Evolutionary conservation across 768 basidiomycete genomes (phyloP), one percentile per base, ranked within the genome.

Genomic region (Agaricus sinodeliciosus): DNA sequence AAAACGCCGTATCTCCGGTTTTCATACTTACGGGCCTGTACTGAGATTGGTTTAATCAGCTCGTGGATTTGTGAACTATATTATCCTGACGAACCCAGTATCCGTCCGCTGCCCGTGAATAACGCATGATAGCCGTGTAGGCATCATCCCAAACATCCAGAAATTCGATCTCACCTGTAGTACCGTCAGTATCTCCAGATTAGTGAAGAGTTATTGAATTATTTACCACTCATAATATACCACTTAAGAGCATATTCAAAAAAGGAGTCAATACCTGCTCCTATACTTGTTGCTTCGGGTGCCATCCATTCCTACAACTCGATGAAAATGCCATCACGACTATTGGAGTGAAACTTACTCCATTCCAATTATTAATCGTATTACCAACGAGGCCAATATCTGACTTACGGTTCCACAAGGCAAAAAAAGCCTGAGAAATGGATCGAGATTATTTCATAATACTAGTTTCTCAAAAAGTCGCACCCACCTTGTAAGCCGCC

Each of bases 221-320:
- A 64, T 64, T 34, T 58, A 86, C 87, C 86, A 60, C 88, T 91
- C 62, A 93, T 62, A 37, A 95, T 84, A 63, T 94, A 93, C 83
- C 91, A 92, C 62, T 94, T 94, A 41, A 94, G 67, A 9, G 92
- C 89, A 66, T 94, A 94, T 64, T 99, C 96, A 63, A 88, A 94
- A 65, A 95, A 96, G 3, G 90, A 93, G 65, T 98, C 96, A 40
- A 96, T 84, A 0, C 96, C 96, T 5, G 96, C 96, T 22, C 95
- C 95, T 28, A 94, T 88, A 1, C 87, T 80, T 25, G 83, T 84
- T 6, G 85, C 69, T 57, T 91, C 85, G 15, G 93, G 91, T 44
- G 73, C 67, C 12, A 77, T 79, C 93, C 93, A 96, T 34, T 71
- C 65, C 90, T 87, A 63, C 19, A 47, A 26, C 35, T 35, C 28